A percentile compares a stretch with the other conserved stretches of the same genome.
Conservation (phyloP, 345 rosid genomes). For the Murraya paniculata region DNA sequence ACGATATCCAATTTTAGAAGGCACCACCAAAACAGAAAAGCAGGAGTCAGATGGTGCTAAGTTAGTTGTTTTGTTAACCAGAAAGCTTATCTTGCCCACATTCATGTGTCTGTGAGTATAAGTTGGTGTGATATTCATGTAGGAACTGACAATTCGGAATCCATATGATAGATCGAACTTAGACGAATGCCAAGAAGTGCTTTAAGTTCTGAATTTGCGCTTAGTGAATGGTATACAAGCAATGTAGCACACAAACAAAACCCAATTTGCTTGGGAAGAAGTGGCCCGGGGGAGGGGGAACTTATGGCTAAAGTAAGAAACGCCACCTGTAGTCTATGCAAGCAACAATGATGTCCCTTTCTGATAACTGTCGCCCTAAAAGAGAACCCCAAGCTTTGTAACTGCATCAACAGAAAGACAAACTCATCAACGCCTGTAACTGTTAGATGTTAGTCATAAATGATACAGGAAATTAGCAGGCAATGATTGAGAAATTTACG, state of each 20-base stretch:
- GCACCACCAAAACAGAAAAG: neutral
- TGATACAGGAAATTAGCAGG: neutral
- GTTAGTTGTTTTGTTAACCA: neutral
- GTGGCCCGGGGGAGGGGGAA: no score
- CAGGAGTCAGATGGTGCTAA: neutral
- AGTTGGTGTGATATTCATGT: neutral
- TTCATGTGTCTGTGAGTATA: neutral
- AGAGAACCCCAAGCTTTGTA: constrained; percentile 99
- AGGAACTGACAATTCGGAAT: neutral
- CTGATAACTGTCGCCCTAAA: constrained; percentile 88
- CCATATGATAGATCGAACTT: neutral
- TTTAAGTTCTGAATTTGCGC: neutral
- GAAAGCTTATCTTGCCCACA: neutral
- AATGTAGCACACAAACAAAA: neutral
- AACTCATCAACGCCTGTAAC: constrained; percentile 19
- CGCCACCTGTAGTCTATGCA: constrained; percentile 94
- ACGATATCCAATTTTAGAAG: neutral
- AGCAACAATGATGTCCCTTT: constrained; percentile 88
- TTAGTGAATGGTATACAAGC: neutral
- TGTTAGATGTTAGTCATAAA: constrained; percentile 2
- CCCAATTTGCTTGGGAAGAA: neutral
- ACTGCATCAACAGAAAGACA: constrained; percentile 48
- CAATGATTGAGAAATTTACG: neutral
- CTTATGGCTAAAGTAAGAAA: constrained; percentile 2
- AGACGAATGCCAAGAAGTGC: neutral